Conservation (phyloP, 2,329 filamentous ascomycete genomes). For the Ascocoryne sarcoides region DNA sequence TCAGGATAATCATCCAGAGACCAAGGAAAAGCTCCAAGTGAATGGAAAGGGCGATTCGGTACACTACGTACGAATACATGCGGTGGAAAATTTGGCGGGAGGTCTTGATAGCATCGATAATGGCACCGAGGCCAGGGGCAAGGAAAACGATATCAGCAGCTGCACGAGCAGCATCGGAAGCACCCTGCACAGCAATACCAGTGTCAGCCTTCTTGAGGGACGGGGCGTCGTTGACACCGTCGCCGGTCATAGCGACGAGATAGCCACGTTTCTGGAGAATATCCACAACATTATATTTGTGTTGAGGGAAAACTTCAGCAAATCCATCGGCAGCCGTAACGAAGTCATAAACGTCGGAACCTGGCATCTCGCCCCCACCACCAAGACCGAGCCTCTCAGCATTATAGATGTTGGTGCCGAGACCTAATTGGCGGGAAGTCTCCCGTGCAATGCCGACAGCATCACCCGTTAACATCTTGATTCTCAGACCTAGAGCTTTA, state of each 20-base stretch:
- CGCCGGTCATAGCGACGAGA: conserved; percentile 92
- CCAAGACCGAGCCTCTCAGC: conserved; percentile 86
- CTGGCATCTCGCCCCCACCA: conserved; percentile 85
- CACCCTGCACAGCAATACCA: conserved; percentile 88
- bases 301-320: conserved; percentile 88
- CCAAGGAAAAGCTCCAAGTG: conserved; percentile 88
- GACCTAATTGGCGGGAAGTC: conserved; percentile 82
- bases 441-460: conserved; percentile 89
- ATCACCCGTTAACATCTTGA: conserved; percentile 96
- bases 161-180: conserved; percentile 82
- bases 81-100: conserved; percentile 93
- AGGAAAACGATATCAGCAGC: conserved; percentile 93
- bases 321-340: conserved; percentile 93
- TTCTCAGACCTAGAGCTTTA: conserved; percentile 76
- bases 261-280: conserved; percentile 90
- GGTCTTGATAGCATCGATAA: conserved; percentile 88
- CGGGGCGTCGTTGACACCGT: conserved; percentile 89
- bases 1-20: conserved; percentile 84
- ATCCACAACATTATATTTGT: conserved; percentile 92
- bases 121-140: conserved; percentile 80
- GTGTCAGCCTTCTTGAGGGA: conserved; percentile 94
- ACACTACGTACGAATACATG: conserved; percentile 94
- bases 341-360: conserved; percentile 90
- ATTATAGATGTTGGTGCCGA: conserved; percentile 90
- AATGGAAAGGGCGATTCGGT: conserved; percentile 86